These are phyloP conservation scores for Candida jianshihensis DNA, from an alignment of 805 yeast genomes.

Conservation along the genomic window DNA sequence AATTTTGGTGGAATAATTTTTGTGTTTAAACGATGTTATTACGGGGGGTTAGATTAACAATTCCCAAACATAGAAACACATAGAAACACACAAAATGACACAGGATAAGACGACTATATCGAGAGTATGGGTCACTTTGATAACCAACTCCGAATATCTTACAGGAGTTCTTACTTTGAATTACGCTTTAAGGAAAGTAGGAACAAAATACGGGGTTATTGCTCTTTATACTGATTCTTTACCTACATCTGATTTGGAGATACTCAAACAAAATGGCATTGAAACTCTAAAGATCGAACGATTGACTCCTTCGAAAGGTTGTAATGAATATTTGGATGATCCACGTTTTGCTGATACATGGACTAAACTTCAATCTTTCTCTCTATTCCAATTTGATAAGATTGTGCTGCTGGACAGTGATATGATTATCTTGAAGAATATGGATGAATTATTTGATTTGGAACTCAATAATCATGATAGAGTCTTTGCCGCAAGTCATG, in stretches of 20 bases:
- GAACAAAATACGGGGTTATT: constrained; percentile 44
- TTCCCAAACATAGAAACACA: no score
- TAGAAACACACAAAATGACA: no score
- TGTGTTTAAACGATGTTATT: no score
- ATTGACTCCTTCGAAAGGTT: constrained; percentile 36
- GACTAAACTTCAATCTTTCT: constrained; percentile 53
- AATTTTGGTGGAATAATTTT: no score
- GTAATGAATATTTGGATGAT: constrained; percentile 39
- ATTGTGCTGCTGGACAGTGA: constrained; percentile 53
- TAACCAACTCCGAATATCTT: constrained; percentile 45
- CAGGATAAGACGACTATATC: no score
- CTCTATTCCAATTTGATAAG: constrained; percentile 41
- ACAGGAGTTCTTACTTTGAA: constrained; percentile 46
- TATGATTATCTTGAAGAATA: constrained; percentile 48
- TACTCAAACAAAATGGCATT: constrained; percentile 33
- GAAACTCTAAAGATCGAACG: constrained; percentile 34
- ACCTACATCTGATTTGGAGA: constrained; percentile 32
- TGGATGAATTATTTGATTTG: constrained; percentile 53
- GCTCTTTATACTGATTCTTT: constrained; percentile 47
- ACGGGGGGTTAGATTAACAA: no score
- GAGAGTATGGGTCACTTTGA: constrained; percentile 48
- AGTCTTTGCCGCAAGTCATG: constrained; percentile 52
- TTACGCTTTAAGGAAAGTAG: constrained; percentile 34
- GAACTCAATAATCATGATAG: constrained; percentile 26
- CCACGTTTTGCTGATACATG: constrained; percentile 54